Evolutionary conservation across 2,329 filamentous ascomycete genomes (phyloP).

Genomic region (Alternaria consortialis): DNA sequence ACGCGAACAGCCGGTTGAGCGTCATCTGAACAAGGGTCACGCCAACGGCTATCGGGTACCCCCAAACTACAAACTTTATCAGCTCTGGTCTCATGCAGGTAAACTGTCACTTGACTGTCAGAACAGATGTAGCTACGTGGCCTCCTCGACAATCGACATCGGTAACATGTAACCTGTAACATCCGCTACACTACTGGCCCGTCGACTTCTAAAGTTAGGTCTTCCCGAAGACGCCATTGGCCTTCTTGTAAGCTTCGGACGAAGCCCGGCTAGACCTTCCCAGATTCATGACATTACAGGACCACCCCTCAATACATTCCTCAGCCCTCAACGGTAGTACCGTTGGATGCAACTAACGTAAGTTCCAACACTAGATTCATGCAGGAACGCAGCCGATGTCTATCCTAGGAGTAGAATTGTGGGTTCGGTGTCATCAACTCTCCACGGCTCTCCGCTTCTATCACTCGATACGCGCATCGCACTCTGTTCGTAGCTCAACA

Average conservation of each 20-base stretch:
- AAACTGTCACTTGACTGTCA: neutral
- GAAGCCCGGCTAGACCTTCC: neutral
- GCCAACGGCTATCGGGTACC: conserved; percentile 1
- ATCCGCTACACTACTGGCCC: neutral
- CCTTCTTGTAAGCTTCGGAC: neutral
- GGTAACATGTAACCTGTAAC: conserved; percentile 1
- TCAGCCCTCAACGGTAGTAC: conserved; percentile 3
- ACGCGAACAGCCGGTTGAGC: neutral
- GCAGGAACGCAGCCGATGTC: neutral
- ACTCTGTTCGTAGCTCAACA: neutral
- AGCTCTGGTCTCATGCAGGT: neutral
- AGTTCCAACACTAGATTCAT: conserved; percentile 1
- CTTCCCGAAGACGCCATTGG: neutral
- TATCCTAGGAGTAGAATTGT: neutral
- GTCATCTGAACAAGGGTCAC: neutral
- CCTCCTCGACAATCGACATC: neutral
- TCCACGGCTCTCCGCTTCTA: neutral
- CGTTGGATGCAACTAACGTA: conserved; percentile 7
- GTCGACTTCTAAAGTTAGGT: neutral
- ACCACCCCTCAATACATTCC: conserved; percentile 1
- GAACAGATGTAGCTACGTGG: neutral
- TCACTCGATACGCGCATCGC: neutral
- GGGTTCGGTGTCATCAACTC: neutral
- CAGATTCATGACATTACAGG: neutral
- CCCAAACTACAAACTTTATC: conserved; percentile 2